Percentiles rank a stretch among this genome's conserved stretches.
Evolutionary conservation across 2,329 filamentous ascomycete species (phyloP).

Genomic region (Fusarium humuli): DNA sequence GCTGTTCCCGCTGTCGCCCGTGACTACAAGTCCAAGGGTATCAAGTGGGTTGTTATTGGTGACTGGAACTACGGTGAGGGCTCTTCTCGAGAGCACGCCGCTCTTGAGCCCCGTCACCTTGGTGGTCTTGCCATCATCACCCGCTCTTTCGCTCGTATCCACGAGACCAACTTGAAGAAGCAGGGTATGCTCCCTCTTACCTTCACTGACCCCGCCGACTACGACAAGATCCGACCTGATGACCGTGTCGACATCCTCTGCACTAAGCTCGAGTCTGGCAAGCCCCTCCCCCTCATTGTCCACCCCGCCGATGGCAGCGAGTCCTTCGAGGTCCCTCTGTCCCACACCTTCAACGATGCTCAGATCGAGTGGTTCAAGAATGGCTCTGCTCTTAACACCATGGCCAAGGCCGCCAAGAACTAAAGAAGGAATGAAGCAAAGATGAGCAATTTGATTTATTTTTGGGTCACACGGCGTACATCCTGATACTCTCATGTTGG

Average conservation of each 20-base stretch:
- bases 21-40: slow-evolving; percentile 97
- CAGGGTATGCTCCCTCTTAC: slow-evolving; percentile 99
- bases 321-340: slow-evolving; percentile 83
- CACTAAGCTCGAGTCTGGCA: slow-evolving; percentile 90
- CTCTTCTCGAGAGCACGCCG: slow-evolving; percentile 96
- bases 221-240: slow-evolving; percentile 94
- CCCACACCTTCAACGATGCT: slow-evolving; percentile 97
- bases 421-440: slow-evolving; percentile 43
- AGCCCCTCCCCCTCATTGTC: slow-evolving; percentile 91
- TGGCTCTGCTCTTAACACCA: slow-evolving; percentile 96
- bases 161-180: slow-evolving; percentile 99
- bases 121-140: slow-evolving; percentile 97
- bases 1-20: slow-evolving; percentile 93
- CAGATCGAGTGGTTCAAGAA: slow-evolving; percentile 99
- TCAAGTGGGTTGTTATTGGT: slow-evolving; percentile 97
- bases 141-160: slow-evolving; percentile 96
- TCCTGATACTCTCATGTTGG: slow-evolving; percentile 45
- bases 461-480: slow-evolving; percentile 45
- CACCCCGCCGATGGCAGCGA: slow-evolving; percentile 85
- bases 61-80: slow-evolving; percentile 99
- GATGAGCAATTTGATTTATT: slow-evolving; percentile 38
- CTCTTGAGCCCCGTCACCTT: slow-evolving; percentile 96
- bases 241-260: slow-evolving; percentile 90
- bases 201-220: slow-evolving; percentile 93
- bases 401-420: slow-evolving; percentile 77